Evolutionary conservation across 1,139 yeast species (phyloP).

Genomic region (Blastobotrys indianensis): DNA sequence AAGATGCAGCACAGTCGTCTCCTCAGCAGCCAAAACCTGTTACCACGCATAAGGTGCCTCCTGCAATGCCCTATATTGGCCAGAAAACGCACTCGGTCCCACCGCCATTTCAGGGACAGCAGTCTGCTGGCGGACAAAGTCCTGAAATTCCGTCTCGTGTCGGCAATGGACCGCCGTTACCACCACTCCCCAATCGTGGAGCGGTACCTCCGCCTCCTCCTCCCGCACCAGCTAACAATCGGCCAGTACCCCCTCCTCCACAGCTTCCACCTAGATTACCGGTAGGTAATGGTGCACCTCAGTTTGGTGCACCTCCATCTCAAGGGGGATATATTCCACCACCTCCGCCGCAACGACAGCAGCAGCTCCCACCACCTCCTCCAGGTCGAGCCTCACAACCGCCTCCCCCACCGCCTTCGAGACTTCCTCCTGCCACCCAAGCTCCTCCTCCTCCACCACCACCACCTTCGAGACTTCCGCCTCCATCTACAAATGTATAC

Average conservation of each 20-base stretch:
- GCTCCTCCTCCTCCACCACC: constrained; percentile 23
- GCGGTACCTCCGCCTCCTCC: constrained; percentile 24
- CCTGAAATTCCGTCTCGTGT: constrained; percentile 5
- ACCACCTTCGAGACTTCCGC: constrained; percentile 16
- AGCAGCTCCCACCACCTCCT: constrained; percentile 22
- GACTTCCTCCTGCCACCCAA: constrained; percentile 13
- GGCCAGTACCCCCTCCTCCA: constrained; percentile 21
- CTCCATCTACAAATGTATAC: constrained; percentile 25
- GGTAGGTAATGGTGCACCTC: constrained; percentile 27
- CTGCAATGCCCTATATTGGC: constrained; percentile 32
- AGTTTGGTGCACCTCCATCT: constrained; percentile 26
- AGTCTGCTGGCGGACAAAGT: background rate
- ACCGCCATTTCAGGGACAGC: constrained; percentile 11
- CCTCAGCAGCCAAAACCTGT: constrained; percentile 28
- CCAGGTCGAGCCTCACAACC: constrained; percentile 26
- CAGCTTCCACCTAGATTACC: constrained; percentile 24
- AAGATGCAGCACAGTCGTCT: constrained; percentile 17
- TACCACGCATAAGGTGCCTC: constrained; percentile 35
- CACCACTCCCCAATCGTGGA: constrained; percentile 17
- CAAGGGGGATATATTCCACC: constrained; percentile 21
- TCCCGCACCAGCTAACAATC: constrained; percentile 32
- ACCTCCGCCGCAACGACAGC: constrained; percentile 24
- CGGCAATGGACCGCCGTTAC: constrained; percentile 15
- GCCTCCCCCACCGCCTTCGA: constrained; percentile 28
- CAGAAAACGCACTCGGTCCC: constrained; percentile 17